These are phyloP conservation scores for Trifolium repens DNA, from an alignment of 306 rosid species.

Conservation along the genomic window DNA sequence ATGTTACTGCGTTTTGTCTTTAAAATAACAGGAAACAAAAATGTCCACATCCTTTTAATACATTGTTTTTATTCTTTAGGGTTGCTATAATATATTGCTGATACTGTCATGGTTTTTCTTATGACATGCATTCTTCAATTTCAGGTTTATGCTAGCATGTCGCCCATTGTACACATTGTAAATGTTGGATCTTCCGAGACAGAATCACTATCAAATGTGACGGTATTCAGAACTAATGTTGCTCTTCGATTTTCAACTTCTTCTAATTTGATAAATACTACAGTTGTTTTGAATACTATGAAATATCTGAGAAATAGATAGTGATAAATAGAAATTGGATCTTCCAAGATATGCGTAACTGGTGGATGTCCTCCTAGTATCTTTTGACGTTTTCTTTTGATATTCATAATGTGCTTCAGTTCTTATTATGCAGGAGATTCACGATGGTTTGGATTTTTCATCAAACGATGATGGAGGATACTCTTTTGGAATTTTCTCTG, in stretches of 20 bases:
- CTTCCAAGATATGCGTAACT: constrained; percentile 17
- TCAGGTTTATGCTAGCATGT: constrained; percentile 98
- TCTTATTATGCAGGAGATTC: constrained; percentile 77
- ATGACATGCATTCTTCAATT: constrained; percentile 36
- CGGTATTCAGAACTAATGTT: constrained; percentile 54
- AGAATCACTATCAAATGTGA: constrained; percentile 75
- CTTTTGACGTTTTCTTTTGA: constrained; percentile 22
- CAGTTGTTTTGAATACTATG: constrained; percentile 22
- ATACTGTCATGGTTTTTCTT: background rate
- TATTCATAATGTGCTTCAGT: constrained; percentile 28
- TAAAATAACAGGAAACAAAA: constrained; percentile 10
- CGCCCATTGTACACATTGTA: constrained; percentile 82
- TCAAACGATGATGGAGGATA: constrained; percentile 60
- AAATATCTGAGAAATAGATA: constrained; percentile 21
- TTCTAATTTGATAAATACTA: constrained; percentile 22
- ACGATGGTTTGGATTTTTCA: constrained; percentile 80
- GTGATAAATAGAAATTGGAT: background rate
- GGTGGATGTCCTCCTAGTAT: constrained; percentile 28
- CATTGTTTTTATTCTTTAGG: background rate
- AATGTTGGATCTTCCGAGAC: constrained; percentile 70
- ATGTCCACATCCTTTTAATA: constrained; percentile 12
- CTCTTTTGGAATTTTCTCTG: constrained; percentile 82
- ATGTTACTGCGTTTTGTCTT: constrained; percentile 43
- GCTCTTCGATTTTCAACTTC: constrained; percentile 22
- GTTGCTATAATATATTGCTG: constrained; percentile 16